Evolutionary conservation across 164 flowering plant genomes (phyloP).

Genomic region (Houttuynia cordata): DNA sequence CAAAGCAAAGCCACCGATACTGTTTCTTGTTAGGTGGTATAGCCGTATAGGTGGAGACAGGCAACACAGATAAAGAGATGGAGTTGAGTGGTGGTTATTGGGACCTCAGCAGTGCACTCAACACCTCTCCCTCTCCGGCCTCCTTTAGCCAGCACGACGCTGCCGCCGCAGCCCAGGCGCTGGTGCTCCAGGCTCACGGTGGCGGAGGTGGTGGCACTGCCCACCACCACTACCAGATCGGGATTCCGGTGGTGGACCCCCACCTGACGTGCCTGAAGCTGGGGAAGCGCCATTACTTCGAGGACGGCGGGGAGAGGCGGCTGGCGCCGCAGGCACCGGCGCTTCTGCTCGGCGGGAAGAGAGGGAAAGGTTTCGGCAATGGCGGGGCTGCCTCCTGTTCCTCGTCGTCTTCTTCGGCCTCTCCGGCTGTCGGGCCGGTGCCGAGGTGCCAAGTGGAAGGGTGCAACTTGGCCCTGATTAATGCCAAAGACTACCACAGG

Average conservation of each 20-base stretch:
- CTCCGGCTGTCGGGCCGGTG: constrained; percentile 9
- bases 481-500: constrained; percentile 62
- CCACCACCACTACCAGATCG: background rate
- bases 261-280: constrained; percentile 53
- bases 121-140: background rate
- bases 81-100: background rate
- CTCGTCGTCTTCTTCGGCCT: background rate
- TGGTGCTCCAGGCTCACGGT: background rate
- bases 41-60: background rate
- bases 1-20: background rate
- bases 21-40: too few species aligned
- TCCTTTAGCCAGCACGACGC: background rate
- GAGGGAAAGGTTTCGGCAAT: constrained; percentile 13
- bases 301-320: constrained; percentile 17
- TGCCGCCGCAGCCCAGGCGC: background rate
- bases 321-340: constrained; percentile 9
- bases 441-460: constrained; percentile 75
- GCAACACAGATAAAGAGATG: background rate
- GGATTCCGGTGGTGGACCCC: constrained; percentile 29
- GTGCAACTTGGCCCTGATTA: constrained; percentile 33
- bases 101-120: background rate
- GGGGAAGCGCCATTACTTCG: constrained; percentile 59
- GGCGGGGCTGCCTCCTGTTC: background rate
- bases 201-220: background rate
- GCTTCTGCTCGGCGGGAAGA: constrained; percentile 20